These are phyloP conservation scores for Pseudonitzschia pungens DNA, from an alignment of 108 stramenopile species.

Conservation along the genomic window DNA sequence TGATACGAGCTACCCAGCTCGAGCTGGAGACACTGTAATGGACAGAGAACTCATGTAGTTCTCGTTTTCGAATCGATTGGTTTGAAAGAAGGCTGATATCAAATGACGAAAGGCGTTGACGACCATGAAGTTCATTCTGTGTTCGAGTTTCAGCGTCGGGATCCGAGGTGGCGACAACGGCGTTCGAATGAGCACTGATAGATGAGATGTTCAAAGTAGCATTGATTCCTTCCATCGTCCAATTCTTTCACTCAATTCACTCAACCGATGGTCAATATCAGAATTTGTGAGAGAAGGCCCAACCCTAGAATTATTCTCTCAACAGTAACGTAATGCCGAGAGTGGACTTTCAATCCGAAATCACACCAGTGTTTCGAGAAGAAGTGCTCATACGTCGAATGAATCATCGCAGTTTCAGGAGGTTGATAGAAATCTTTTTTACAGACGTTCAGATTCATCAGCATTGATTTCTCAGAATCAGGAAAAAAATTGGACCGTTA, in stretches of 20 bases:
- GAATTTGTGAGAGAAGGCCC: too few relatives aligned
- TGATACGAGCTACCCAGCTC: slow-evolving; percentile 39
- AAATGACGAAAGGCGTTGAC: slow-evolving; percentile 21
- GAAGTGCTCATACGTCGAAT: too few relatives aligned
- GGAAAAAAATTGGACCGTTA: too few relatives aligned
- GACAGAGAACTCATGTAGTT: slow-evolving; percentile 37
- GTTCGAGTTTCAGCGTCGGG: background rate
- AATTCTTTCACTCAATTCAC: background rate
- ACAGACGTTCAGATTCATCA: too few relatives aligned
- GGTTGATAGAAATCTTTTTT: too few relatives aligned
- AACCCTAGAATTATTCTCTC: too few relatives aligned
- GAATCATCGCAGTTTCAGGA: too few relatives aligned
- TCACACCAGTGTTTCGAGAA: too few relatives aligned
- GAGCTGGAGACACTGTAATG: slow-evolving; percentile 37
- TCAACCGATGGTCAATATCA: too few relatives aligned
- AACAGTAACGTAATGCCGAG: too few relatives aligned
- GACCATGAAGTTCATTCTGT: background rate
- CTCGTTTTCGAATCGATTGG: slow-evolving; percentile 24
- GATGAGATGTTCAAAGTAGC: background rate
- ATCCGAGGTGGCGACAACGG: background rate
- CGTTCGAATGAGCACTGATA: background rate
- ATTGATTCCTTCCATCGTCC: background rate
- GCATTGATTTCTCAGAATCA: too few relatives aligned
- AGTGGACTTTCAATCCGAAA: too few relatives aligned
- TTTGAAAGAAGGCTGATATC: slow-evolving; percentile 24